These are phyloP conservation scores for Pezicula neosporulosa DNA, from an alignment of 2,329 filamentous ascomycete genomes.

Conservation along the genomic window DNA sequence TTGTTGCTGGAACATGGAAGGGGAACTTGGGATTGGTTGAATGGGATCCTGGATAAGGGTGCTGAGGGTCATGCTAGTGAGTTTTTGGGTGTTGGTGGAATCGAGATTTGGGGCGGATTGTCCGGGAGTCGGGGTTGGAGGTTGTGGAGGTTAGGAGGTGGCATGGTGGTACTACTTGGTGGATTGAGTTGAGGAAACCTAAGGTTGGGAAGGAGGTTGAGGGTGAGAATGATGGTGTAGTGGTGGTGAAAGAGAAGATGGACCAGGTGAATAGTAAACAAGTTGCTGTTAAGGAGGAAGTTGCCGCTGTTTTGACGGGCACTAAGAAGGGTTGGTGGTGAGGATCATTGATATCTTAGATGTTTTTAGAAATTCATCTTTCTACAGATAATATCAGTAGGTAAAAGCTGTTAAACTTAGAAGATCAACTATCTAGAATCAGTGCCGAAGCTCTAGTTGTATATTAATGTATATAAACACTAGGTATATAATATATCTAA, in stretches of 20 bases:
- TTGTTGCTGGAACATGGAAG: conserved; percentile 61
- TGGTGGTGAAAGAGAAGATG: not conserved
- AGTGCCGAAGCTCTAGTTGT: too few relatives aligned
- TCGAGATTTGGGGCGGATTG: conserved; percentile 54
- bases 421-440: too few relatives aligned
- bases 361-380: too few relatives aligned
- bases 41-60: conserved; percentile 51
- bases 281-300: too few relatives aligned
- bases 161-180: conserved; percentile 55
- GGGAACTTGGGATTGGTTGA: conserved; percentile 50
- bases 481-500: too few relatives aligned
- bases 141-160: conserved; percentile 49
- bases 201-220: conserved; percentile 2
- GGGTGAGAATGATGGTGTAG: not conserved
- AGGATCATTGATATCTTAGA: too few relatives aligned
- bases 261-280: not conserved
- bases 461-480: too few relatives aligned
- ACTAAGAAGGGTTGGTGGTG: too few relatives aligned
- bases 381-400: too few relatives aligned
- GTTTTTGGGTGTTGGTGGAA: conserved; percentile 71
- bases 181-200: conserved; percentile 47
- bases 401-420: too few relatives aligned
- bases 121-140: conserved; percentile 54
- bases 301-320: too few relatives aligned
- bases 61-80: conserved; percentile 53